Base-by-base conservation (phyloP, 176 grass and related monocot species). In the Triticum monococcum region DNA sequence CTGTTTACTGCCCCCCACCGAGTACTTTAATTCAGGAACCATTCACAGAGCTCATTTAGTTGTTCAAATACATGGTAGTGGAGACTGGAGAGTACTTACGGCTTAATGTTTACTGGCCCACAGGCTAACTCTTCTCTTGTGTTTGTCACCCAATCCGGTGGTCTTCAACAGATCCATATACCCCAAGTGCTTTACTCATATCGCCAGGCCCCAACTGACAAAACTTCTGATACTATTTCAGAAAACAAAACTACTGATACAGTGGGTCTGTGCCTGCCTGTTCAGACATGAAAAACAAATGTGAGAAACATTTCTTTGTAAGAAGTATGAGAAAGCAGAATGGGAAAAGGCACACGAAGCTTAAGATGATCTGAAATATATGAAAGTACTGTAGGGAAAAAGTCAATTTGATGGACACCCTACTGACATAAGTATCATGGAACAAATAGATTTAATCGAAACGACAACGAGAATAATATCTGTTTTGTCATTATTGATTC, bases 211-310 rank as follows among this genome's bases (percentile, higher is more conserved):
- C 11, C 48, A 77, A 54, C 63, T 88, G 38, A 48, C 9, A 54
- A 52, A 62, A 62, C 59, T 61, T 61, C 17, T 56, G 17, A 2
- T 20, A 20, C 52, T 56, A 20, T 56, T 8, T 56, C 12, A 16
- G n/a, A 7, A 50, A 50, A 36, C 14, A 52, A 75, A 75, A 75
- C 14, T 50, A 0, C n/a, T 25, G 38, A 73, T 24, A 13, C 37
- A 37, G 31, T 70, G n/a, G 3, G 67, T 41, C 9, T 75, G 45
- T 54, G 8, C 24, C 40, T 73, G 2, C 9, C 81, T 85, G 86
- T 13, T 76, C 81, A 64, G 18, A 57, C 31, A 81, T 68, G 37
- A 88, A 75, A 62, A 56, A 78, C 2, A 77, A 77, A 24, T 1
- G 62, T 67, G 33, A 87, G 72, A 75, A 50, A 30, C 40, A 13